A percentile compares a stretch with the other conserved stretches of the same genome.
phyloP scores from a whole-genome alignment of 192 early-diverging fungal species.

The Bifiguratus adelaidae region DNA sequence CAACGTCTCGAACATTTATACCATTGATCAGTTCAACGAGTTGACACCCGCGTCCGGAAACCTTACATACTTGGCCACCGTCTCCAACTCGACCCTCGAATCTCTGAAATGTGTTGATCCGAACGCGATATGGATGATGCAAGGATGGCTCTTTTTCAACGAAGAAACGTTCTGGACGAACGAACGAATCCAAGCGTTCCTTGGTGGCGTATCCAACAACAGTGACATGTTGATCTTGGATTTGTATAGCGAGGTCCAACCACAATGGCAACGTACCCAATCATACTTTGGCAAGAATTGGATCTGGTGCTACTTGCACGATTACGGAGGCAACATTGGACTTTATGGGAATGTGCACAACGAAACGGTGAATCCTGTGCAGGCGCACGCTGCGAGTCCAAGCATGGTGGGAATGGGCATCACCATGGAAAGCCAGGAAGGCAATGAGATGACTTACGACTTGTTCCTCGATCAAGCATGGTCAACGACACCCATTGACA shows the following conservation, averaged over 20 bases:
- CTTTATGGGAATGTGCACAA: background rate
- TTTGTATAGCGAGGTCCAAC: background rate
- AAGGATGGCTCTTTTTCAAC: too few relatives aligned
- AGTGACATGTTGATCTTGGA: too few relatives aligned
- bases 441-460: background rate
- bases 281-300: background rate
- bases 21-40: constrained; percentile 1
- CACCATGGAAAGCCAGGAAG: background rate
- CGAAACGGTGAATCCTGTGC: background rate
- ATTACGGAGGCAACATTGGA: background rate
- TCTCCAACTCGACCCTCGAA: too few relatives aligned
- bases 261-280: background rate
- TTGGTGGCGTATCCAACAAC: too few relatives aligned
- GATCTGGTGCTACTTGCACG: constrained; percentile 1
- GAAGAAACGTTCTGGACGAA: too few relatives aligned
- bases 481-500: background rate
- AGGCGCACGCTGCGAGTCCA: background rate
- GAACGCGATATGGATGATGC: too few relatives aligned
- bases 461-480: background rate
- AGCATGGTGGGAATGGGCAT: background rate
- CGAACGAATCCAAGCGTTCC: too few relatives aligned
- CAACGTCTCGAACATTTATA: background rate
- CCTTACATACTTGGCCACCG: background rate
- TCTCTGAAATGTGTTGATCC: too few relatives aligned
- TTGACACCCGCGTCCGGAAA: background rate